Conservation (phyloP, 2,329 filamentous ascomycete species). For the Ramichloridium luteum region DNA sequence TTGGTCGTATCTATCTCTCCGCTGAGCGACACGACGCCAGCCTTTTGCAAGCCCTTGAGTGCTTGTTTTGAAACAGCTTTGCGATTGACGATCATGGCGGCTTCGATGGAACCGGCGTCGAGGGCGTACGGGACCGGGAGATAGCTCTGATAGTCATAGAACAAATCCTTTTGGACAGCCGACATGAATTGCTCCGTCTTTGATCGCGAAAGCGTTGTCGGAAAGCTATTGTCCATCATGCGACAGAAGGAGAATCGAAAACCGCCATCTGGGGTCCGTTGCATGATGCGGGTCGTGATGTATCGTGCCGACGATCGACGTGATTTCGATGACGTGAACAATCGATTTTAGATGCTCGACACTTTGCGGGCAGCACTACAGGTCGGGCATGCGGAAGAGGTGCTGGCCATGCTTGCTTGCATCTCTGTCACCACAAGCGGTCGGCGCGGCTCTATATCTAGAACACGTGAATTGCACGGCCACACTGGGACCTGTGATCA, state of each 20-base stretch:
- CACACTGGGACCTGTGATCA: no score
- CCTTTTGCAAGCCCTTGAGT: slow-evolving; percentile 5
- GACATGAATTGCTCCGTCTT: slow-evolving; percentile 2
- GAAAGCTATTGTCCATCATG: slow-evolving; percentile 3
- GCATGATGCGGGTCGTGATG: no score
- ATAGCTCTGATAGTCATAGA: slow-evolving; percentile 4
- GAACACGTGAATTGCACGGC: no score
- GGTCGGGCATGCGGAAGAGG: no score
- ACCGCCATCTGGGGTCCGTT: slow-evolving; percentile 3
- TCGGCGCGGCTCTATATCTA: no score
- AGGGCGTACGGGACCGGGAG: slow-evolving; percentile 4
- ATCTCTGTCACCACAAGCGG: no score
- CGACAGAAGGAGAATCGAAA: slow-evolving; percentile 1
- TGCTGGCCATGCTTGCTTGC: no score
- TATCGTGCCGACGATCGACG: no score
- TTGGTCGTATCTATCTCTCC: slow-evolving; percentile 5
- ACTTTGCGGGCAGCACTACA: no score
- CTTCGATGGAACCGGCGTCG: slow-evolving; percentile 1
- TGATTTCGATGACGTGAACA: no score
- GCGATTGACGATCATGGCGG: slow-evolving; percentile 4
- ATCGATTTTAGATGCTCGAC: no score
- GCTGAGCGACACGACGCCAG: slow-evolving; percentile 1
- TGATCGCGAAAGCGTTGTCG: slow-evolving; percentile 1
- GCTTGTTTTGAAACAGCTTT: slow-evolving; percentile 2
- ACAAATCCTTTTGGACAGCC: slow-evolving; percentile 4